phyloP scores from a whole-genome alignment of 73 alveolate species.

The Breviolum minutum region DNA sequence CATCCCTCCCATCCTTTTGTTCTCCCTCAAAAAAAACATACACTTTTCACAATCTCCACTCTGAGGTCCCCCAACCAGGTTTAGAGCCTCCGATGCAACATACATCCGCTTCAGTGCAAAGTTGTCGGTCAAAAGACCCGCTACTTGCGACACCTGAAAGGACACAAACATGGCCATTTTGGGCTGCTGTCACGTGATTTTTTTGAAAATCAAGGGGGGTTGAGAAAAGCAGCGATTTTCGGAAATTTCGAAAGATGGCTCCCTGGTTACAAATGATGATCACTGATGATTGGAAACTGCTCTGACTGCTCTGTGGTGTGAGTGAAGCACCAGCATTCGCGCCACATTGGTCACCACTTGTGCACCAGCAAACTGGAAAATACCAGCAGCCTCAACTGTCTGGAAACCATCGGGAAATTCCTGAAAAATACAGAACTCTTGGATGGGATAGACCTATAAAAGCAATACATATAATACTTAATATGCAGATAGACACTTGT shows the following conservation, averaged over 20 bases:
- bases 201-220: no score
- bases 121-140: conserved; percentile 84
- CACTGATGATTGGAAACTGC: background rate
- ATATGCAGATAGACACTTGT: no score
- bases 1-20: no score
- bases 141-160: conserved; percentile 68
- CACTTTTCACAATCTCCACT: background rate
- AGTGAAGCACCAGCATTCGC: conserved; percentile 56
- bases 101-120: conserved; percentile 85
- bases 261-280: no score
- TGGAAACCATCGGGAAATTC: background rate
- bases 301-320: background rate
- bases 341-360: conserved; percentile 83
- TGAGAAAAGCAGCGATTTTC: no score
- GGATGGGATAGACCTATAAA: background rate
- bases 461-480: no score
- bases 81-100: conserved; percentile 77
- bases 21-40: no score
- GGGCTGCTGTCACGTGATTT: background rate
- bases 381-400: conserved; percentile 36
- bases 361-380: conserved; percentile 76
- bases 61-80: conserved; percentile 8
- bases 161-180: background rate
- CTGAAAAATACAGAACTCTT: background rate
- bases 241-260: no score